Base-by-base conservation (phyloP, 2,329 filamentous ascomycete genomes). In the Botrytis aclada region DNA sequence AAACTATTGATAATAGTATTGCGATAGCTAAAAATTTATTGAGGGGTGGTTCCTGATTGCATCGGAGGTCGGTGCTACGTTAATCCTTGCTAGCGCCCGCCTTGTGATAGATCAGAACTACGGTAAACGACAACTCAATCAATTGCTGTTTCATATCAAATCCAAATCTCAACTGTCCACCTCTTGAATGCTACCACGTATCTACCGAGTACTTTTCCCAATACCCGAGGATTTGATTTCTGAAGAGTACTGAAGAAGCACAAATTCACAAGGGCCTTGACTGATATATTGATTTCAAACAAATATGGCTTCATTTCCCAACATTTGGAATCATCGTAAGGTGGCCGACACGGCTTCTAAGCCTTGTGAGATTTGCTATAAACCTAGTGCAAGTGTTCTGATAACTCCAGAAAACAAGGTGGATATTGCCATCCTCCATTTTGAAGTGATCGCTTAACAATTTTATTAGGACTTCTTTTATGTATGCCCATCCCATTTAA, bases 321-420 rank as follows among this genome's bases (percentile, higher is more conserved):
- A 98, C 80, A 83, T 92, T 43, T 98, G 95, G 84, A 90, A 93
- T 76, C 92, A 95, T 76, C 92, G 95, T 67, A 93, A 90, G 77
- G 95, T 98, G 51, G 94, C 94, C 20, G 94, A 97, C 43, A 88
- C 89, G n/a, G 88, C 92, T 1, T 88, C 93, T 20, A 97, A 93
- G 83, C 86, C 93, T 67, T 99, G 96, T 83, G 92, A 94, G 82
- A 89, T 98, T 75, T 98, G 96, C 86, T 97, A 92, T 85, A 97
- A 96, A 83, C 92, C 93, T 14, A 94, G 91, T 74, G 89, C 91
- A 10, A 97, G 92, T 76, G 95, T 98, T 29, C 85, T 99, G 71
- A 93, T 97, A 77, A 97, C 94, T 14, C 89, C 93, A 0, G 94
- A 97, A 79, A 95, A 93, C 79, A 96, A 95, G 89, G 95, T 96